phyloP scores from a whole-genome alignment of 371 early-diverging fungal genomes.

The Smittium culicis region DNA sequence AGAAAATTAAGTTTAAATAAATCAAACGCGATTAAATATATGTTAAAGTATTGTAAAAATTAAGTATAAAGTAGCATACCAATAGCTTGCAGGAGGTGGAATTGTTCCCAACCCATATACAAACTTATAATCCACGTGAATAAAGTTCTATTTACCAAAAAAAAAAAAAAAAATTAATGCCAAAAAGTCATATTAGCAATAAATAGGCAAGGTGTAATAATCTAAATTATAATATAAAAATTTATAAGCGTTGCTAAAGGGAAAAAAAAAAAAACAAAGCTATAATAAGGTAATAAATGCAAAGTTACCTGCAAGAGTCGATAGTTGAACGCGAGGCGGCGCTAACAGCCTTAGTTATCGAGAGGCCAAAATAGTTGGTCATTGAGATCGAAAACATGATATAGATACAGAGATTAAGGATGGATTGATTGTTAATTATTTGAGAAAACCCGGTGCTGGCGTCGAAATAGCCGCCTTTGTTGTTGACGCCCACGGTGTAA shows the following conservation, averaged over 20 bases:
- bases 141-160: too few species aligned
- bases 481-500: slow-evolving; percentile 39
- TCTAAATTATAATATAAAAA: slow-evolving; percentile 52
- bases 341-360: slow-evolving; percentile 67
- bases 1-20: too few species aligned
- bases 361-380: slow-evolving; percentile 89
- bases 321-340: slow-evolving; percentile 87
- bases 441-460: slow-evolving; percentile 57
- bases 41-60: too few species aligned
- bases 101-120: slow-evolving; percentile 84
- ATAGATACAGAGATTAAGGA: slow-evolving; percentile 61
- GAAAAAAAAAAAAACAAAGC: background rate
- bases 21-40: too few species aligned
- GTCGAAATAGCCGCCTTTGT: slow-evolving; percentile 66
- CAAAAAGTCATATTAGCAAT: too few species aligned
- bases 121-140: slow-evolving; percentile 88
- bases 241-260: background rate
- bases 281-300: too few species aligned
- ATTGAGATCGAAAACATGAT: slow-evolving; percentile 76
- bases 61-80: too few species aligned
- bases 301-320: slow-evolving; percentile 65
- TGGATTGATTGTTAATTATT: slow-evolving; percentile 43
- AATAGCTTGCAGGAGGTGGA: slow-evolving; percentile 84
- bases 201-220: too few species aligned
- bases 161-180: too few species aligned